Evolutionary conservation across 2,329 filamentous ascomycete genomes (phyloP), one percentile per base, ranked within the genome.

Genomic region (Herpomyces periplanetae): DNA sequence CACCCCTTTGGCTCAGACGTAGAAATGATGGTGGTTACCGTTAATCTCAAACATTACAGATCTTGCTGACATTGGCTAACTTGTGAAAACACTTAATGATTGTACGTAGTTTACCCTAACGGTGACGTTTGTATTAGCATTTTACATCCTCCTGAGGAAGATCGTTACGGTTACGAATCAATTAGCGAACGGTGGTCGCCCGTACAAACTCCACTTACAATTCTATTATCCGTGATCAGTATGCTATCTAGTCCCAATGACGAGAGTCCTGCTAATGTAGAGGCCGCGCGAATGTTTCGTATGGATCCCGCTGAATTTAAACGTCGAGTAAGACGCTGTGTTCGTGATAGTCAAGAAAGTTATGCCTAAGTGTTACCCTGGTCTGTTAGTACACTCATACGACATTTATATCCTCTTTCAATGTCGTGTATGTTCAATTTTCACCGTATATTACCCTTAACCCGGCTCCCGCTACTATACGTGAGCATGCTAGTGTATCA

Each of bases 111-210:
- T 35, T 91, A 88, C 43, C 44, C 54, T 4, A 57, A 54, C 33
- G 80, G 80, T 31, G 56, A 62, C 27, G 66, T 96, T 22, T 96
- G 80, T 48, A 91, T 96, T 37, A 84, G 66, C 16, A 96, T 96
- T 41, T 50, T 96, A 16, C 80, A 96, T 38, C 66, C 75, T 6
- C 75, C 80, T 3, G 73, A 68, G 41, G 73, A 88, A 33, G 80
- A 96, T 34, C 59, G 66, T 34, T 80, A 65, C 39, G 75, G 75
- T 20, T 96, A 96, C 43, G 80, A 96, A 40, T 52, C 53, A 11
- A 73, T 71, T 8, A 50, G 56, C 12, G 80, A 96, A 47, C 57
- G 80, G 24, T 96, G 80, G 80, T 65, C 54, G 23, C 80, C 80
- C 11, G 75, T 91, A 2, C 80, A 91, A 40, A 73, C 64, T 6